These are phyloP conservation scores for Rhodomyrtus psidioides DNA, from an alignment of 441 rosid genomes.

Conservation along the genomic window DNA sequence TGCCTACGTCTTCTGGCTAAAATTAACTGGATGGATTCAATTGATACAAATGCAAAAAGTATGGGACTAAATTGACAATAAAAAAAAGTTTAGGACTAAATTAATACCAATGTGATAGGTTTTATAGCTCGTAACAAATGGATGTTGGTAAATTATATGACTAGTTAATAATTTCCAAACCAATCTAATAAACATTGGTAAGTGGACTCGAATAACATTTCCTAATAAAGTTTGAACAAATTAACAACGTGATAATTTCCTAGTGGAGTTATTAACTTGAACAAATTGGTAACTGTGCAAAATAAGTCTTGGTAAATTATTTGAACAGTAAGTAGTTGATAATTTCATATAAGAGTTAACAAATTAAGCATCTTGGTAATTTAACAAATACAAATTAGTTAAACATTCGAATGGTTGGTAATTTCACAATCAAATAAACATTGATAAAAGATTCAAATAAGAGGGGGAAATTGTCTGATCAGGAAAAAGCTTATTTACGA, in stretches of 20 bases:
- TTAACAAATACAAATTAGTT: too few relatives aligned
- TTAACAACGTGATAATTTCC: background rate
- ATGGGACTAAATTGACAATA: too few relatives aligned
- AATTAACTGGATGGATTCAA: too few relatives aligned
- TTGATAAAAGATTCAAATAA: background rate
- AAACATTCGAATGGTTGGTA: background rate
- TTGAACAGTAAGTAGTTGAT: background rate
- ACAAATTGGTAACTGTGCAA: background rate
- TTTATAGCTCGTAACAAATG: background rate
- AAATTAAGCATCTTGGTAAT: background rate
- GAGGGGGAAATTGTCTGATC: background rate
- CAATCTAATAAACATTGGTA: too few relatives aligned
- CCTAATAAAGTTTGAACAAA: background rate
- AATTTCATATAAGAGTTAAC: background rate
- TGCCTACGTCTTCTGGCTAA: too few relatives aligned
- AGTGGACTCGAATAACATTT: background rate
- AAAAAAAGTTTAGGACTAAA: too few relatives aligned
- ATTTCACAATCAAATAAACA: background rate
- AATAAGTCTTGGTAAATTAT: background rate
- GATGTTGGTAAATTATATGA: background rate
- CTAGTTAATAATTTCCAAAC: background rate
- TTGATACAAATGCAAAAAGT: too few relatives aligned
- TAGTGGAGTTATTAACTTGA: background rate
- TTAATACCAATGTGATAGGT: too few relatives aligned
- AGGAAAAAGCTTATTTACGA: background rate